Conservation (phyloP, 2,329 filamentous ascomycete genomes). For the Dothideomycetes sp. region DNA sequence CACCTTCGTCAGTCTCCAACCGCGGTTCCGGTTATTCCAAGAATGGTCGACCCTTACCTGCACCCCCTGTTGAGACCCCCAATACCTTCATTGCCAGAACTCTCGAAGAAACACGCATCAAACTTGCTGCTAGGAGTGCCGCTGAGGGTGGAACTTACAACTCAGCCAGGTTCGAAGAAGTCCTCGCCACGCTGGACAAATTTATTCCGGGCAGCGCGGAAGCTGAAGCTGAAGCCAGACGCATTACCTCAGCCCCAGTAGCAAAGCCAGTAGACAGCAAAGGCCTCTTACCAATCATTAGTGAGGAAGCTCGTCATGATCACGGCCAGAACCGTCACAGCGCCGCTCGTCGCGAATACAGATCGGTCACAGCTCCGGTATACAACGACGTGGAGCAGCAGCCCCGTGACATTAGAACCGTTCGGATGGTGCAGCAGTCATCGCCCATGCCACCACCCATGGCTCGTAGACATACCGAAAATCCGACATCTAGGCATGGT, state of each 20-base stretch:
- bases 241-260: slow-evolving; percentile 36
- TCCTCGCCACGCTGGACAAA: slow-evolving; percentile 38
- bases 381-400: slow-evolving; percentile 15
- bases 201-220: slow-evolving; percentile 17
- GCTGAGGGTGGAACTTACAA: slow-evolving; percentile 29
- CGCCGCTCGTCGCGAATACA: slow-evolving; percentile 24
- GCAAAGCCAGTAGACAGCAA: slow-evolving; percentile 18
- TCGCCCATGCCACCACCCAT: slow-evolving; percentile 43
- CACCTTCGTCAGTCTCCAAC: slow-evolving; percentile 37
- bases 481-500: slow-evolving; percentile 3
- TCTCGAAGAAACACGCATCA: slow-evolving; percentile 46
- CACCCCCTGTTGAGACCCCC: slow-evolving; percentile 35
- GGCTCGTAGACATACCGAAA: slow-evolving; percentile 37
- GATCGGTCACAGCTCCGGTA: slow-evolving; percentile 31
- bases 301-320: slow-evolving; percentile 35
- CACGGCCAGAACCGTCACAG: slow-evolving; percentile 14
- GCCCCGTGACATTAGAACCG: slow-evolving; percentile 32
- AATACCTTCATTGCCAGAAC: slow-evolving; percentile 43
- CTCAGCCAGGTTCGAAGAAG: slow-evolving; percentile 44
- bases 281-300: slow-evolving; percentile 37
- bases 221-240: slow-evolving; percentile 19
- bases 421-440: slow-evolving; percentile 46
- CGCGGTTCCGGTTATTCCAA: slow-evolving; percentile 8
- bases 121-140: slow-evolving; percentile 41
- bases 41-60: slow-evolving; percentile 31